Conservation (phyloP, 176 grass and related monocot species). For the Ensete glaucum region DNA sequence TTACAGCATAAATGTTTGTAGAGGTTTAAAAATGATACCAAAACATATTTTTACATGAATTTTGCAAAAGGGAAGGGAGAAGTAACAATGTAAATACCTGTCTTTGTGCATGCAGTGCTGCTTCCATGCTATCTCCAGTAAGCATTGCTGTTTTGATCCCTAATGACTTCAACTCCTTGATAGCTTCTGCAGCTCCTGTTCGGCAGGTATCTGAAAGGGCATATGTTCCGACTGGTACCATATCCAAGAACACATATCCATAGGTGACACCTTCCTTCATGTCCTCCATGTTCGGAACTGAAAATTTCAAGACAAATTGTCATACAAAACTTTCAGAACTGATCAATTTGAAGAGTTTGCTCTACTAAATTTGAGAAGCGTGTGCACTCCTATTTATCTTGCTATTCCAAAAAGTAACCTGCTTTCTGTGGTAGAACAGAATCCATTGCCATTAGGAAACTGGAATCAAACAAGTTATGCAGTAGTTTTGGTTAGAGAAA, state of each 20-base stretch:
- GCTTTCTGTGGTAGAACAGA: too few relatives aligned
- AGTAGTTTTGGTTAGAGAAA: background rate
- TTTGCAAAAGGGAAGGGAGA: background rate
- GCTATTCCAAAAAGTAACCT: background rate
- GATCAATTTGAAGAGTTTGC: background rate
- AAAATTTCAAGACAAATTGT: background rate
- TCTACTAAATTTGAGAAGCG: background rate
- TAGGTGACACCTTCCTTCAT: conserved; percentile 26
- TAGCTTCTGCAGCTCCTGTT: conserved; percentile 37
- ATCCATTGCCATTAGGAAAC: too few relatives aligned
- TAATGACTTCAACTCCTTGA: conserved; percentile 42
- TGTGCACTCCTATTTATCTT: background rate
- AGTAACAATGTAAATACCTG: conserved; percentile 19
- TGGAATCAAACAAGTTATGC: background rate
- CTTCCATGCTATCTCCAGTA: conserved; percentile 48
- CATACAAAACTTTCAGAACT: background rate
- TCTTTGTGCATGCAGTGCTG: conserved; percentile 36
- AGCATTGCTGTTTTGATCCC: conserved; percentile 62
- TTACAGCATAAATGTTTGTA: too few relatives aligned
- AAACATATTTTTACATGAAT: background rate
- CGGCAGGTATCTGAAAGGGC: conserved; percentile 47
- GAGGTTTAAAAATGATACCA: background rate
- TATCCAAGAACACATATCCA: conserved; percentile 48
- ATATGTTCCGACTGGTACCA: conserved; percentile 20
- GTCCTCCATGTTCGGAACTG: conserved; percentile 8